Conservation (phyloP, 805 yeast genomes). For the Schizosaccharomyces octosporus region DNA sequence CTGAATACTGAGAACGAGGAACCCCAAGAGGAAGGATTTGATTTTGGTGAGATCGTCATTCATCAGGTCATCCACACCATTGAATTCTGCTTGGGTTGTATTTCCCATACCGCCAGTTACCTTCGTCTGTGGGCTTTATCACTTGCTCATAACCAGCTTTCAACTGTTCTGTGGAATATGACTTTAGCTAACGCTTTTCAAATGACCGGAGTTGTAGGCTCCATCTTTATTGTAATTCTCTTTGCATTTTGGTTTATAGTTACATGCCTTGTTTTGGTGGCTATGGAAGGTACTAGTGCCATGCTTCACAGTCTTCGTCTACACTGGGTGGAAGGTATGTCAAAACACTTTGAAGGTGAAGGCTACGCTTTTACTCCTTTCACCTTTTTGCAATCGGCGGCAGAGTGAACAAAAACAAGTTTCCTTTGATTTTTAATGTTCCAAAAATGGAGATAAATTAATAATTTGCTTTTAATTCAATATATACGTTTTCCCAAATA, state of each 20-base stretch:
- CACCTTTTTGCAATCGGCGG: constrained; percentile 20
- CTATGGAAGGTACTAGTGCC: constrained; percentile 98
- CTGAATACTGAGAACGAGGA: constrained; percentile 8
- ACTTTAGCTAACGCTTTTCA: constrained; percentile 63
- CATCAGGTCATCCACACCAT: constrained; percentile 95
- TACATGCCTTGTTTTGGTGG: constrained; percentile 72
- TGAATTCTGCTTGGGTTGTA: constrained; percentile 90
- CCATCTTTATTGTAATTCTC: constrained; percentile 46
- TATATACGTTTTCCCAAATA: no score
- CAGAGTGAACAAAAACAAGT: no score
- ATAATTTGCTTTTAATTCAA: no score
- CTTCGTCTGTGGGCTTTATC: constrained; percentile 92
- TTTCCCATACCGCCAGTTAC: constrained; percentile 95
- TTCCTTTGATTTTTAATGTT: no score
- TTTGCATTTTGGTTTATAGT: constrained; percentile 89
- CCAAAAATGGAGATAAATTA: no score
- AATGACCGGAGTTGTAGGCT: constrained; percentile 39
- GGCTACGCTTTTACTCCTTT: constrained; percentile 84
- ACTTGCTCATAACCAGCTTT: constrained; percentile 86
- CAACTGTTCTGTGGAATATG: constrained; percentile 91
- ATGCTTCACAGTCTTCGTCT: constrained; percentile 95
- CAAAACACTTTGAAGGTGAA: constrained; percentile 91
- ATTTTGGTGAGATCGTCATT: constrained; percentile 82
- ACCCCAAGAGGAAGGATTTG: constrained; percentile 25
- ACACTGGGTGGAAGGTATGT: constrained; percentile 99